These are phyloP conservation scores for Penicillium ucsense DNA, from an alignment of 495 filamentous ascomycete species.

Conservation along the genomic window DNA sequence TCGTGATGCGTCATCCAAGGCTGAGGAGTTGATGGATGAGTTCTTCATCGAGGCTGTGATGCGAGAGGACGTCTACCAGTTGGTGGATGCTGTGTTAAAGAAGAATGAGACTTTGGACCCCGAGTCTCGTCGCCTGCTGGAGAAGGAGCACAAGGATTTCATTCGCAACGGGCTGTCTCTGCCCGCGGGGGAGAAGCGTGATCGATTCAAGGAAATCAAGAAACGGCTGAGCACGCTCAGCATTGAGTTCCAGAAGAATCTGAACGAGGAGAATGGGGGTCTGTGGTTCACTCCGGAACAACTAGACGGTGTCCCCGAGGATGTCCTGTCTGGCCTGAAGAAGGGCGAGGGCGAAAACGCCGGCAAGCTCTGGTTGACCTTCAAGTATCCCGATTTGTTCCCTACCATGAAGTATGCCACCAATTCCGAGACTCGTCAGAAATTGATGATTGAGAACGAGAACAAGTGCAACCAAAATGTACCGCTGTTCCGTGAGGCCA, in stretches of 20 bases:
- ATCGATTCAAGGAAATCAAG: slow-evolving; percentile 66
- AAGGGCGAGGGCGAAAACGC: slow-evolving; percentile 62
- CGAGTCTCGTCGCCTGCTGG: slow-evolving; percentile 52
- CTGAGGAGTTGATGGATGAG: slow-evolving; percentile 57
- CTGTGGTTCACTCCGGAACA: slow-evolving; percentile 55
- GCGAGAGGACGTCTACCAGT: slow-evolving; percentile 57
- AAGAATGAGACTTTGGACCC: slow-evolving; percentile 52
- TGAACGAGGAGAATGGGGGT: slow-evolving; percentile 60
- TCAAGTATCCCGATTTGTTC: slow-evolving; percentile 63
- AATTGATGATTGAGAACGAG: slow-evolving; percentile 52
- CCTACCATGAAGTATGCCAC: slow-evolving; percentile 55
- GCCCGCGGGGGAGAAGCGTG: slow-evolving; percentile 49
- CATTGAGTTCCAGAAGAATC: slow-evolving; percentile 58
- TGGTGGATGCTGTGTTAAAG: slow-evolving; percentile 51
- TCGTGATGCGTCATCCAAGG: slow-evolving; percentile 60
- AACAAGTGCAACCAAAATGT: slow-evolving; percentile 85
- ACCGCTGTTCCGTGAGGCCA: slow-evolving; percentile 75
- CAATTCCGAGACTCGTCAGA: slow-evolving; percentile 46
- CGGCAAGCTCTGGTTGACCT: slow-evolving; percentile 54
- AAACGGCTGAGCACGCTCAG: slow-evolving; percentile 55
- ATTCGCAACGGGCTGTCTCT: slow-evolving; percentile 53
- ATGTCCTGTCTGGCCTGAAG: slow-evolving; percentile 53
- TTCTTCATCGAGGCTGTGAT: slow-evolving; percentile 57
- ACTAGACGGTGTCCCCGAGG: slow-evolving; percentile 54
- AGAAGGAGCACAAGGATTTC: slow-evolving; percentile 60